These are phyloP conservation scores for Schoenoplectus tabernaemontani DNA, from an alignment of 202 grass and related monocot genomes.

Conservation along the genomic window DNA sequence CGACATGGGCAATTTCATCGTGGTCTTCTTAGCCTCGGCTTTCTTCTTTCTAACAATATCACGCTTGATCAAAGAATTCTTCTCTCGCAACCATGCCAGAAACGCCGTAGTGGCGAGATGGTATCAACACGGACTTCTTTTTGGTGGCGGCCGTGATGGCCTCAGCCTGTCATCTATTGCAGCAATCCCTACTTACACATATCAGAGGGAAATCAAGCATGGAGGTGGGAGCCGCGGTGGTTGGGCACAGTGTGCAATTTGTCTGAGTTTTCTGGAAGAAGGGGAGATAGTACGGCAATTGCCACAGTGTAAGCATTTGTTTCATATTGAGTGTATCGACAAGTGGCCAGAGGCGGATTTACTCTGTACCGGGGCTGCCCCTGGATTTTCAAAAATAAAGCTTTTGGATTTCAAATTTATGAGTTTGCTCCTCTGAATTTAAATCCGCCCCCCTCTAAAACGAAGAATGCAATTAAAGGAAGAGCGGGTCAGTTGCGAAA, in stretches of 20 bases:
- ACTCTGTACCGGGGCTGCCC: too few relatives aligned
- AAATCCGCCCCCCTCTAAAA: too few relatives aligned
- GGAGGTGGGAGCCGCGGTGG: not conserved
- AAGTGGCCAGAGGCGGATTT: too few relatives aligned
- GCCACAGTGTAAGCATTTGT: not conserved
- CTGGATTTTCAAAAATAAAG: too few relatives aligned
- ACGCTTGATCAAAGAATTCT: not conserved
- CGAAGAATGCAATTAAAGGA: slow-evolving; percentile 4
- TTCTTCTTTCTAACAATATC: not conserved
- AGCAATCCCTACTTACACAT: not conserved
- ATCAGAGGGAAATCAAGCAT: not conserved
- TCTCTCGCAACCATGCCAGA: not conserved
- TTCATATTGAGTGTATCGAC: slow-evolving; percentile 23
- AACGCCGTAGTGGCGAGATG: not conserved
- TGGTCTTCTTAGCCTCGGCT: not conserved
- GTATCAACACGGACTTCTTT: not conserved
- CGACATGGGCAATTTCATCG: not conserved
- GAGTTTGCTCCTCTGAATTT: too few relatives aligned
- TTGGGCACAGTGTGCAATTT: slow-evolving; percentile 20
- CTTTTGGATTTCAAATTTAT: too few relatives aligned
- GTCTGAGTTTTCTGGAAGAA: slow-evolving; percentile 7
- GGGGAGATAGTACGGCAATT: slow-evolving; percentile 12
- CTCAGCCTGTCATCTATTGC: slow-evolving; percentile 6
- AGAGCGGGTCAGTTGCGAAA: not conserved
- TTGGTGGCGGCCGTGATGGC: not conserved